Conservation (phyloP, 2,329 filamentous ascomycete species). For the Colletotrichum sp. region DNA sequence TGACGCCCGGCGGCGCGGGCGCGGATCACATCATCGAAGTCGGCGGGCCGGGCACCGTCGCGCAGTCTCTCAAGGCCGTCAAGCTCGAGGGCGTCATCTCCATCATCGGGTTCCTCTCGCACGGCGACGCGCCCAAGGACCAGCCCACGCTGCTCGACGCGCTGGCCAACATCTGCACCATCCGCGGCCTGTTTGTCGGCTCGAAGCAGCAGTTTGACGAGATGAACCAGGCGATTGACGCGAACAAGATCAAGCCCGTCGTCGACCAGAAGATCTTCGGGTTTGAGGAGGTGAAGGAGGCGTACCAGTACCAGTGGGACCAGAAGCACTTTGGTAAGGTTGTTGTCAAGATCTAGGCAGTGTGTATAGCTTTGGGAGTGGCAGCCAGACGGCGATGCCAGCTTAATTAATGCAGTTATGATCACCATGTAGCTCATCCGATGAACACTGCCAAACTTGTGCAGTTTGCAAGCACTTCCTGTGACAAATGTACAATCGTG, state of each 20-base stretch:
- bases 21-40: constrained; percentile 56
- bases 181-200: constrained; percentile 13
- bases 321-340: constrained; percentile 19
- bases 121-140: neutral
- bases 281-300: constrained; percentile 20
- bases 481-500: rapidly evolving
- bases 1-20: constrained; percentile 45
- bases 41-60: constrained; percentile 47
- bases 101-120: constrained; percentile 34
- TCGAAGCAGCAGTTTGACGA: constrained; percentile 19
- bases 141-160: constrained; percentile 18
- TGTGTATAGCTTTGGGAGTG: neutral
- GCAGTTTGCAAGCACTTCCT: neutral
- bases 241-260: constrained; percentile 11
- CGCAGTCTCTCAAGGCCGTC: constrained; percentile 49
- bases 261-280: constrained; percentile 12
- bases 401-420: neutral
- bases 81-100: constrained; percentile 50
- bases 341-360: constrained; percentile 6
- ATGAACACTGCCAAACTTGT: neutral
- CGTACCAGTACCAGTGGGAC: constrained; percentile 16
- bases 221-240: constrained; percentile 19
- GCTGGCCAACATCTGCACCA: constrained; percentile 15
- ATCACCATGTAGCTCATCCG: neutral
- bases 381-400: neutral